phyloP scores from a whole-genome alignment of 768 basidiomycete genomes.

The Macrocybe gigantea region DNA sequence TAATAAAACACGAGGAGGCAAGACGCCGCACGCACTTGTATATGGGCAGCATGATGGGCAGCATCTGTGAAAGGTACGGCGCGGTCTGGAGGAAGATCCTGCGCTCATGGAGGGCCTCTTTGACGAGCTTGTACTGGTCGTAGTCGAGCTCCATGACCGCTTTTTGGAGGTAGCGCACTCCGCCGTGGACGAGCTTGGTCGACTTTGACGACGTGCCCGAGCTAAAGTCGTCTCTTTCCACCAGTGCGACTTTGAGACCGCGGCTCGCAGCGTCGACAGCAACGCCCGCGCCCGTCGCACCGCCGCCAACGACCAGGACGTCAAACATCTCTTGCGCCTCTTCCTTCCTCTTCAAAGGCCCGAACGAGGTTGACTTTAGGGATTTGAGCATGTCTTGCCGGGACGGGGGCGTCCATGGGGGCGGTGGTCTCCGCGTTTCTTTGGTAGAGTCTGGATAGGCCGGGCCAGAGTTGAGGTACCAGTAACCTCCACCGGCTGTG shows the following conservation, averaged over 20 bases:
- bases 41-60: constrained; percentile 96
- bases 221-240: constrained; percentile 90
- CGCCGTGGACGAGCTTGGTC: constrained; percentile 97
- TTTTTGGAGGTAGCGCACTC: constrained; percentile 96
- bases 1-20: constrained; percentile 5
- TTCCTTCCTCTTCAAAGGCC: constrained; percentile 11
- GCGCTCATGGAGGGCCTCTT: constrained; percentile 91
- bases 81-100: constrained; percentile 93
- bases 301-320: constrained; percentile 84
- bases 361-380: constrained; percentile 38
- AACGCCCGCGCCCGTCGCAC: constrained; percentile 95
- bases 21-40: constrained; percentile 60
- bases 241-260: constrained; percentile 88
- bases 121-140: constrained; percentile 93
- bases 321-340: constrained; percentile 60
- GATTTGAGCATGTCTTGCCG: constrained; percentile 58
- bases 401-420: constrained; percentile 74
- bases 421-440: constrained; percentile 65
- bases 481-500: constrained; percentile 56
- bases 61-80: constrained; percentile 86
- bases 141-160: constrained; percentile 94
- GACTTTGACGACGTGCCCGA: constrained; percentile 95
- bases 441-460: constrained; percentile 58
- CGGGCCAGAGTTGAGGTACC: constrained; percentile 70
- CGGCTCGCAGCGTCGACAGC: constrained; percentile 92